Conservation (phyloP, 371 early-diverging fungal genomes). For the Smittium culicis region DNA sequence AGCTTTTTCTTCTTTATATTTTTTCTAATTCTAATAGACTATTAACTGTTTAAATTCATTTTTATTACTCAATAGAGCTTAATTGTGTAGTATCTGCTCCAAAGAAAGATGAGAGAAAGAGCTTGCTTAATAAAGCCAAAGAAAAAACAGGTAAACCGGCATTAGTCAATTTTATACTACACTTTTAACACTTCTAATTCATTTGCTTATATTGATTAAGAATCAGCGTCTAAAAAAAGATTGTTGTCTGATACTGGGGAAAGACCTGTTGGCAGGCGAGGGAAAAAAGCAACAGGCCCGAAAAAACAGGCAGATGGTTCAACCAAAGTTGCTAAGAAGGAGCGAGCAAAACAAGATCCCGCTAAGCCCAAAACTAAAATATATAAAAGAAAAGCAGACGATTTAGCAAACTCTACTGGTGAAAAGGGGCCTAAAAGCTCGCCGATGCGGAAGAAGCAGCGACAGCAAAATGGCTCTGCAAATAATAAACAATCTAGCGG, state of each 20-base stretch:
- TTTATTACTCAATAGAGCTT: too few species aligned
- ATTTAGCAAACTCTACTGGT: conserved; percentile 20
- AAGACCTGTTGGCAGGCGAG: neutral
- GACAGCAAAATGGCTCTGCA: too few species aligned
- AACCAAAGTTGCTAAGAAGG: too few species aligned
- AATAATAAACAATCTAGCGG: too few species aligned
- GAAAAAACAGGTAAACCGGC: conserved; percentile 15
- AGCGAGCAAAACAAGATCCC: neutral
- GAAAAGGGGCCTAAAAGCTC: neutral
- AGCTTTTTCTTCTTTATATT: too few species aligned
- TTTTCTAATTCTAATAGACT: too few species aligned
- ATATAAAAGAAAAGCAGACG: neutral
- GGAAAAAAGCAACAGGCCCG: neutral
- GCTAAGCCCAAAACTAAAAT: neutral
- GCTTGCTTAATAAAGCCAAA: conserved; percentile 3
- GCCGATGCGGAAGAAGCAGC: neutral
- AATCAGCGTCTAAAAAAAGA: neutral
- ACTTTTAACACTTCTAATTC: neutral
- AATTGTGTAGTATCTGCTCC: conserved; percentile 21
- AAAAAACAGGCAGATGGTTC: neutral
- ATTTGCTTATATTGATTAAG: too few species aligned
- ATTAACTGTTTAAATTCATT: too few species aligned
- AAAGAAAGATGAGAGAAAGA: conserved; percentile 21
- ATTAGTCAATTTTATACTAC: neutral
- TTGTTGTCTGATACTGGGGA: neutral